Base-by-base conservation (phyloP, 352 stramenopile species). In the Saprolegnia parasitica region DNA sequence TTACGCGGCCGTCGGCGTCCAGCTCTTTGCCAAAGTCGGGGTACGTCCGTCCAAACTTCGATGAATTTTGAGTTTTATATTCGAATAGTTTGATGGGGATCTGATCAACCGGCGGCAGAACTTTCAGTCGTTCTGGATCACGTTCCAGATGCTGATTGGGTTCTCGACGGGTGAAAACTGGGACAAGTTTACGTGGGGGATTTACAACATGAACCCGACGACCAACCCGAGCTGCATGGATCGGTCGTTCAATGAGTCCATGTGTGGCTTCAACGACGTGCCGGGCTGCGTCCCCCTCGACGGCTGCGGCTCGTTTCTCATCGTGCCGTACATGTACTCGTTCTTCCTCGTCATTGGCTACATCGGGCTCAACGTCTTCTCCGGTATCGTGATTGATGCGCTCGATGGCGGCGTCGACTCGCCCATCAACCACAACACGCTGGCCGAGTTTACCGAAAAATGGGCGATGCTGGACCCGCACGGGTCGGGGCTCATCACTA, bases 351-450 rank as follows among this genome's bases (percentile, higher is more conserved):
- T 98, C 20, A 80, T 98, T 42, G 96, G 84, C 16, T 98, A 95
- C 65, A 81, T 98, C 16, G 90, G 97, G 77, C 80, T 98, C 24
- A 98, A 98, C 66, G 75, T 98, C 54, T 98, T 96, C 54, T 97
- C 98, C 37, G 93, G 89, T 37, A 87, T 98, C 32, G 96, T 98
- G 60, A 83, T 98, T 10, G 90, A 98, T 55, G 87, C 81, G 18
- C 74, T 81, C 42, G 91, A 81, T 32, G 77, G 68, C 42, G 72
- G 65, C 42, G 87, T 96, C 49, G 91, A 98, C 32, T 84, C 90
- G 4, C 80, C 91, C 32, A 87, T 97, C 73, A 87, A 94, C 35
- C 84, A 81, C 0, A 81, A 95, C 32, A 78, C 97, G 66, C 76
- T 98, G 9, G 81, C 93, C 26, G 81, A 95, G 54, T 98, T 98